Base-by-base conservation (phyloP, 495 filamentous ascomycete species). In the Penicillium canescens region DNA sequence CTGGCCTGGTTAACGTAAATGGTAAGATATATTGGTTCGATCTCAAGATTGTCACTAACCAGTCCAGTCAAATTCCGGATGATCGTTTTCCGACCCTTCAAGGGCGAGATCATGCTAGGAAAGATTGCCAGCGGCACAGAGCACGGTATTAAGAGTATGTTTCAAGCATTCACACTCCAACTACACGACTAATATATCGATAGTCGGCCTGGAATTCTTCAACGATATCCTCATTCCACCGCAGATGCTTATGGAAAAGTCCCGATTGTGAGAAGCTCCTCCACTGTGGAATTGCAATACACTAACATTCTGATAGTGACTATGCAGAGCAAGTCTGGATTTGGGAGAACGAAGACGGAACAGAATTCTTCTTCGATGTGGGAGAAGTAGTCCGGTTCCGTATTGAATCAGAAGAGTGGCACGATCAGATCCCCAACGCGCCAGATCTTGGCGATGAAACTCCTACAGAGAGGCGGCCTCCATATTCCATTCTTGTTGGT, bases 51-150 rank as follows among this genome's bases (percentile, higher is more conserved):
- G 0, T 48, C 11, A 45, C 55, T 62, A 23, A 59, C 23, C 6
- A 14, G 14, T 2, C 42, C 52, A 96, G 93, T 96, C 23, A 89
- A 93, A 66, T 98, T 96, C 69, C 86, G 89, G 20, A 72, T 98
- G 60, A 77, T 96, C n/a, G 90, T 97, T 8, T 98, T 98, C 68
- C 83, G 94, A 24, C 94, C 94, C 0, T 97, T 96, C 75, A 91
- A 95, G 66, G 86, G 88, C 18, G 95, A 98, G 67, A 89, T 95
- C 42, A 75, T 98, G 54, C 73, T 87, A 8, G 94, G 89, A 4
- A 86, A 82, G 54, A 97, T 97, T 57, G 82, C 80, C 36, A 82
- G 82, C 43, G 82, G 85, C n/a, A 83, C 81, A 4, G 71, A 80
- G 13, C 73, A 83, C 11, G 94, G 92, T 28, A 91, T 98, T 48